Conservation (phyloP, 108 stramenopile genomes). For the Schizochytrium sp. region DNA sequence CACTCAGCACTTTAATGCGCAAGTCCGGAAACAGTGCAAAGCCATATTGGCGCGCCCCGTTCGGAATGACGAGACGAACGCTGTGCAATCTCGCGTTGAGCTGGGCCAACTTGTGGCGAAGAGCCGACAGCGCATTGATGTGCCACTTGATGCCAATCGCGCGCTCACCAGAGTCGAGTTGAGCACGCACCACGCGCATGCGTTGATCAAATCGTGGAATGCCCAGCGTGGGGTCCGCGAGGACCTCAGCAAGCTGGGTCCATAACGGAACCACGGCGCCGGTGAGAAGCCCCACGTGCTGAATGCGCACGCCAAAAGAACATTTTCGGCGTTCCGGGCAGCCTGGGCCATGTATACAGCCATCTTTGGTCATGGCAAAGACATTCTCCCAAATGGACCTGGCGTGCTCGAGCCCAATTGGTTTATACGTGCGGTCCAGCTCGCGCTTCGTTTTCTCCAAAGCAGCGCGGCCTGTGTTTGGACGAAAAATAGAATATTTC, state of each 20-base stretch:
- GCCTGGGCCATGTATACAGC: background rate
- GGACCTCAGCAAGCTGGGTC: background rate
- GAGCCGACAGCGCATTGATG: background rate
- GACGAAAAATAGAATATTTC: background rate
- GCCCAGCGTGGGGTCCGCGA: background rate
- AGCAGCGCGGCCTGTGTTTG: background rate
- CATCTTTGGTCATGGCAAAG: background rate
- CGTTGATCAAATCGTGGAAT: background rate
- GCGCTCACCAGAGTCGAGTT: background rate
- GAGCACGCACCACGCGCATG: background rate
- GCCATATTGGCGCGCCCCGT: background rate
- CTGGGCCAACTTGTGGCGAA: background rate
- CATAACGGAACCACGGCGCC: background rate
- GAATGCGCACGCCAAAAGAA: background rate
- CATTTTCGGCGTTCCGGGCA: background rate
- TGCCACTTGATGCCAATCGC: background rate
- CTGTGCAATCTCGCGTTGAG: background rate
- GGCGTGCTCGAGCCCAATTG: background rate
- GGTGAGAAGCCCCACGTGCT: background rate
- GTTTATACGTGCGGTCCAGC: background rate
- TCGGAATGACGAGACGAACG: background rate
- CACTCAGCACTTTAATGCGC: background rate
- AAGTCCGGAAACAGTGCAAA: background rate
- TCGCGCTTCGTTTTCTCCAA: background rate
- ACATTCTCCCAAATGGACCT: background rate